Conservation (phyloP, 2,329 filamentous ascomycete species). For the Drechslera avenae region DNA sequence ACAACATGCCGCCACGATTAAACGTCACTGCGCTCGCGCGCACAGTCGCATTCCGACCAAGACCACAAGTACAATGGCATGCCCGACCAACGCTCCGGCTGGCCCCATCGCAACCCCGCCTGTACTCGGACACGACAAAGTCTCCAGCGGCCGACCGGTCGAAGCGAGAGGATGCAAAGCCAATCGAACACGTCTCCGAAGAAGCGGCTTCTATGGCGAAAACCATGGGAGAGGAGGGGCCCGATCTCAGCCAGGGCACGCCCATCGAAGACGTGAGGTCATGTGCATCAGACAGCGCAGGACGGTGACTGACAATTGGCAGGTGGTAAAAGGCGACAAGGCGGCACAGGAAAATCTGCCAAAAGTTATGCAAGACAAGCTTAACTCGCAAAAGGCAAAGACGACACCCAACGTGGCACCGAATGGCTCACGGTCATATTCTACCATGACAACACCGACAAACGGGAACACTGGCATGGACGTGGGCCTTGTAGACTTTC, state of each 20-base stretch:
- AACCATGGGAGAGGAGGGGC: slow-evolving; percentile 62
- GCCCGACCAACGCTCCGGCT: slow-evolving; percentile 27
- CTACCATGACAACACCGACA: slow-evolving; percentile 52
- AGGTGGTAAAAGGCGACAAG: slow-evolving; percentile 69
- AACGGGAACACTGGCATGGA: slow-evolving; percentile 23
- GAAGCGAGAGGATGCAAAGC: slow-evolving; percentile 40
- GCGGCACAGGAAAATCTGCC: slow-evolving; percentile 66
- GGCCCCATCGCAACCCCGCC: slow-evolving; percentile 36
- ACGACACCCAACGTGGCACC: slow-evolving; percentile 45
- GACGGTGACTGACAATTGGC: slow-evolving; percentile 18
- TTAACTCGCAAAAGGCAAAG: slow-evolving; percentile 54
- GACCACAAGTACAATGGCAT: slow-evolving; percentile 37
- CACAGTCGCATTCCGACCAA: slow-evolving; percentile 42
- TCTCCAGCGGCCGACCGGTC: slow-evolving; percentile 37
- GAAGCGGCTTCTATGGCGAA: slow-evolving; percentile 66
- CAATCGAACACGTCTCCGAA: slow-evolving; percentile 65
- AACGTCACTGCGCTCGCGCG: slow-evolving; percentile 39
- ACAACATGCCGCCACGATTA: slow-evolving; percentile 48
- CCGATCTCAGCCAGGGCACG: slow-evolving; percentile 68
- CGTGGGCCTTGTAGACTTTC: slow-evolving; percentile 40
- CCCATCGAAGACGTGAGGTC: slow-evolving; percentile 66
- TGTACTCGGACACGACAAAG: slow-evolving; percentile 41
- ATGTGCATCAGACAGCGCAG: background rate
- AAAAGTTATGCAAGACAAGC: slow-evolving; percentile 67
- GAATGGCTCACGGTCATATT: slow-evolving; percentile 60